Percentiles rank a stretch among this genome's conserved stretches.
phyloP scores from a whole-genome alignment of 176 grass and related monocot species.

The Aegilops speltoides region DNA sequence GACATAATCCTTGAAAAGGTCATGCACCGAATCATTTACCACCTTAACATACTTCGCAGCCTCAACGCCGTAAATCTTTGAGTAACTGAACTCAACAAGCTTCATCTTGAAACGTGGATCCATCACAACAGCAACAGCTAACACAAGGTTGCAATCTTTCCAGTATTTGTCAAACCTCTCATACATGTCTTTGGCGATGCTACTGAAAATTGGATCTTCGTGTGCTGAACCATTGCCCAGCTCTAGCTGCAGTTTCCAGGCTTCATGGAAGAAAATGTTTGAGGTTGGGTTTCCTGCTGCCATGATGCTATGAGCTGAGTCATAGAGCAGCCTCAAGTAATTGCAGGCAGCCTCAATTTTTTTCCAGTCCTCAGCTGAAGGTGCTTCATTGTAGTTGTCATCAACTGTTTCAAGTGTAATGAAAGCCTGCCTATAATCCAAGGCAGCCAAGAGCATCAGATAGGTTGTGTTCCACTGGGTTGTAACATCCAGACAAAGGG shows the following conservation, averaged over 20 bases:
- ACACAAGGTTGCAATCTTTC: conserved; percentile 69
- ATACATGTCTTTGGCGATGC: conserved; percentile 62
- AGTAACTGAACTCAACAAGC: conserved; percentile 72
- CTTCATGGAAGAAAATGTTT: conserved; percentile 68
- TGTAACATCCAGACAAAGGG: conserved; percentile 61
- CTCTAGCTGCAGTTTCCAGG: conserved; percentile 71
- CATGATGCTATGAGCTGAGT: conserved; percentile 57
- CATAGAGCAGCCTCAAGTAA: conserved; percentile 56
- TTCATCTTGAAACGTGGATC: conserved; percentile 76
- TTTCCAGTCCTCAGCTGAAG: conserved; percentile 60
- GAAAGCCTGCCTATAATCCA: conserved; percentile 69
- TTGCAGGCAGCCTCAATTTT: conserved; percentile 56
- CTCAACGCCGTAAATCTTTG: conserved; percentile 66
- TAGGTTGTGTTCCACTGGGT: conserved; percentile 79
- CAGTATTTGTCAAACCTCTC: conserved; percentile 80
- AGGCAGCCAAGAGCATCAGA: conserved; percentile 63
- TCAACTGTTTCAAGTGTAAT: conserved; percentile 56
- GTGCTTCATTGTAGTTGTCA: conserved; percentile 68
- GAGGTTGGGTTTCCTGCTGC: conserved; percentile 47
- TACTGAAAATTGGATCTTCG: conserved; percentile 52
- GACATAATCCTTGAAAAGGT: conserved; percentile 59
- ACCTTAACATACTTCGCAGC: conserved; percentile 60
- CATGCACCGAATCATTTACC: conserved; percentile 56
- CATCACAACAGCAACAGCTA: conserved; percentile 70
- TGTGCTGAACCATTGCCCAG: conserved; percentile 43